Evolutionary conservation across 2,329 filamentous ascomycete genomes (phyloP), one percentile per base, ranked within the genome.

Genomic region (Pseudogymnoascus sp.): DNA sequence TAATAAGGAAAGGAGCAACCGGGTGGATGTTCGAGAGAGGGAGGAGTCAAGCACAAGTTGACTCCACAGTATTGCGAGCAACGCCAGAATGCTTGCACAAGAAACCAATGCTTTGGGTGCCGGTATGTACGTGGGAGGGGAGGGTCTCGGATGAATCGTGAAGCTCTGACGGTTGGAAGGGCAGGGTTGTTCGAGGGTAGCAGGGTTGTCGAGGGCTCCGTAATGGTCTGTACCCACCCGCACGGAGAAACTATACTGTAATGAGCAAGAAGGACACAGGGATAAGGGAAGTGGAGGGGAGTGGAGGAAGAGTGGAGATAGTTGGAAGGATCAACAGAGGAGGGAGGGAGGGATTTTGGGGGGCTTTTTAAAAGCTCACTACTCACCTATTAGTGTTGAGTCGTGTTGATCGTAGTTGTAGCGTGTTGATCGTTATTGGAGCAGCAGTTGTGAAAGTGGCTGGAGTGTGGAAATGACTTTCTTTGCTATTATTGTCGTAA

Each of bases 61-160:
- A 25, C 25, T 51, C 44, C 44, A 8, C 44, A 51, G 17, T 51
- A 31, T 31, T 51, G 17, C 31, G 44, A 51, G 44, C 27, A 51
- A 51, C 44, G 27, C 10, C 7, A 31, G 13, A 31, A 51, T 51
- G 44, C 44, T 12, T 51, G 44, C 44, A 51, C 44, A 31, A 31
- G 44, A 51, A 51, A 51, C 44, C 44, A 51, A 51, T 51, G 44
- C 44, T 27, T 51, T 51, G 44, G 44, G 44, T 51, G 44, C 27
- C 27, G 44, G 44, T 51, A 51, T 51, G 44, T 51, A 51, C 44
- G 44, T 17, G 44, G 27, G 25, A 31, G 44, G 44, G 44, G 44
- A 51, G 13, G 44, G 44, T 51, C 44, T 51, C 44, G 44, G 44
- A 51, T 51, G 44, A 51, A 51, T 51, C 44, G 44, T 51, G 44